These are phyloP conservation scores for Suillus luteus DNA, from an alignment of 768 basidiomycete genomes.

Conservation along the genomic window DNA sequence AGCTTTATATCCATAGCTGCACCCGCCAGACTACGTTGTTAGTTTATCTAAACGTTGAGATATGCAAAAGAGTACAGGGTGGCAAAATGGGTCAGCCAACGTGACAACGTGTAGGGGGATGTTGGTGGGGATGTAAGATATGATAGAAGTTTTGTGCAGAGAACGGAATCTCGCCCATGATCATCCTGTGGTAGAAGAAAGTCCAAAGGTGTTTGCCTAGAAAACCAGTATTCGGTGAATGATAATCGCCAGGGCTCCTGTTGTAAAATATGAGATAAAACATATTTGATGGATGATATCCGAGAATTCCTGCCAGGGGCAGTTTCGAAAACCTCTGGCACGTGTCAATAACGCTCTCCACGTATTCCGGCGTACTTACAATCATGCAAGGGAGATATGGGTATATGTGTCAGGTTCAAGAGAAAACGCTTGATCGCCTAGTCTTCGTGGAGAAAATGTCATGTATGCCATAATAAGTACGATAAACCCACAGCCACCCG, in stretches of 20 bases:
- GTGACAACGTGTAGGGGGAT: not conserved
- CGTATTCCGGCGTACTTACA: not conserved
- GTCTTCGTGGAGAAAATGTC: not conserved
- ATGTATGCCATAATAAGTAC: not conserved
- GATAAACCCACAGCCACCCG: not conserved
- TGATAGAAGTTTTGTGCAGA: no score
- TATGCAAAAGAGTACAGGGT: not conserved
- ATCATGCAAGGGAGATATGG: not conserved
- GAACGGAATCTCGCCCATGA: not conserved
- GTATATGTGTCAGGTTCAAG: not conserved
- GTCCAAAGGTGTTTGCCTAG: not conserved
- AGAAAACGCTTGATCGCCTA: not conserved
- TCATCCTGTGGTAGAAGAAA: not conserved
- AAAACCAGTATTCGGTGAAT: not conserved
- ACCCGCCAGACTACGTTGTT: not conserved
- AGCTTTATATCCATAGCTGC: conserved; percentile 5
- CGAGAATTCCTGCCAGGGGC: not conserved
- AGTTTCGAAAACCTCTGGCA: not conserved
- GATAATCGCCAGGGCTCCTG: not conserved
- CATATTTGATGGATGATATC: not conserved
- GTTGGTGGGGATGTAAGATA: not conserved
- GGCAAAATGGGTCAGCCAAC: not conserved
- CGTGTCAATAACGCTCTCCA: not conserved
- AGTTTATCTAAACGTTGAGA: not conserved
- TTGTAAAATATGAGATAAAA: not conserved